Base-by-base conservation (phyloP, 139 green algal species). In the Tetradesmus obliquus region DNA sequence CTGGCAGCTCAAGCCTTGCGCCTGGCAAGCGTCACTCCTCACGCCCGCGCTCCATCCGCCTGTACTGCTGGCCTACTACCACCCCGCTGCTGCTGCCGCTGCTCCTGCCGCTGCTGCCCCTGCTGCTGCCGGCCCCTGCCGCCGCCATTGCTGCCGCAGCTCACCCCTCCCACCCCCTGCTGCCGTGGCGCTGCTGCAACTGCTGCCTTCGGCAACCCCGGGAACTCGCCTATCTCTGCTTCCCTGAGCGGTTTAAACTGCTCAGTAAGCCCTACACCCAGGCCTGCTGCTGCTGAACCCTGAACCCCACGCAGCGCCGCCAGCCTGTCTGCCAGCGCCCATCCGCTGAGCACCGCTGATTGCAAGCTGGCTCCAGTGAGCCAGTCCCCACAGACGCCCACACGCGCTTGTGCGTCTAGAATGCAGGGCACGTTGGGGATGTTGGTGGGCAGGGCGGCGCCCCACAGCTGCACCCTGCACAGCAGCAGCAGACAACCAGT, bases 301-400 rank as follows among this genome's bases (percentile, higher is more conserved):
- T 45, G 20, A 19, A 15, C n/a, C 8, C 90, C 92, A 24, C 91
- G 57, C 66, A 88, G 88, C 32, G 15, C 87, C 2, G 88, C 93
- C 5, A 97, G 95, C 24, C 87, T 79, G 55, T 96, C 60, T 19
- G 95, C 96, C 51, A 98, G 81, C 0, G 88, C 93, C 22, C 92
- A 90, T 5, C 96, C 96, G 86, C 95, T 97, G 55, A 97, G 53
- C 15, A 90, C 95, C 0, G 97, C 97, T n/a, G 88, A 93, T 93
- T 98, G 92, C 90, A 98, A 91, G 55, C 82, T 80, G 2, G 90
- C 90, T 58, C 82, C 93, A 0, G 55, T 81, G n/a, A 97, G 92
- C 97, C 97, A 98, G 86, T 98, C 97, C 3, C 97, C 97, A 86
- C 92, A 96, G 13, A 98, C 94, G 2, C 95, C 95, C 19, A 96